These are phyloP conservation scores for Fusarium sp. DNA, from an alignment of 2,329 filamentous ascomycete species.

Conservation along the genomic window DNA sequence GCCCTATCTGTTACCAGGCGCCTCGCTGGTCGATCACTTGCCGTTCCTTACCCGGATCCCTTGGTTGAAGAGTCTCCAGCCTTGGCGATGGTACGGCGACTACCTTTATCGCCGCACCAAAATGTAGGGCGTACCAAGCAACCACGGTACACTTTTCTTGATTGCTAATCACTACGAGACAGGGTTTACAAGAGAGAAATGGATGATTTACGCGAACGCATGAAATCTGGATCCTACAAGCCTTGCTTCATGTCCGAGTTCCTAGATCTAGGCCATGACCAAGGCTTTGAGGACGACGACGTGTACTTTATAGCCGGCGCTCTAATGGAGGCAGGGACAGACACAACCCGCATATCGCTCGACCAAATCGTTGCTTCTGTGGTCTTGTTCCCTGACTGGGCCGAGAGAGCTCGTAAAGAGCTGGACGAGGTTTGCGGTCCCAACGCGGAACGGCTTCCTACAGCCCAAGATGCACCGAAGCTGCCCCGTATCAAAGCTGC, in stretches of 20 bases:
- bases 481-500: background rate
- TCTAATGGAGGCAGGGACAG: background rate
- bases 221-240: background rate
- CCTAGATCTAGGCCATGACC: background rate
- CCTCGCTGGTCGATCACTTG: background rate
- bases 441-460: background rate
- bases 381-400: background rate
- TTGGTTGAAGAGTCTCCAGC: background rate
- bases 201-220: background rate
- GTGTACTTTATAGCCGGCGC: background rate
- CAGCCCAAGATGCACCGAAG: background rate
- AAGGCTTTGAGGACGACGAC: background rate
- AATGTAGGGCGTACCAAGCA: background rate
- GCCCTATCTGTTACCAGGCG: background rate
- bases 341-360: background rate
- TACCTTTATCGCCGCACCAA: background rate
- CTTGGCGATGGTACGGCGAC: slow-evolving; percentile 1
- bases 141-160: no score
- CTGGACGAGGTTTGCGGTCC: background rate
- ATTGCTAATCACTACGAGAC: background rate
- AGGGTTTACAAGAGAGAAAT: background rate
- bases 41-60: background rate
- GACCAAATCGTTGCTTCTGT: background rate
- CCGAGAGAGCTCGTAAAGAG: background rate
- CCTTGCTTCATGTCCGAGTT: background rate